Evolutionary conservation across 2,329 filamentous ascomycete species (phyloP).

Genomic region (Fusarium begoniae): DNA sequence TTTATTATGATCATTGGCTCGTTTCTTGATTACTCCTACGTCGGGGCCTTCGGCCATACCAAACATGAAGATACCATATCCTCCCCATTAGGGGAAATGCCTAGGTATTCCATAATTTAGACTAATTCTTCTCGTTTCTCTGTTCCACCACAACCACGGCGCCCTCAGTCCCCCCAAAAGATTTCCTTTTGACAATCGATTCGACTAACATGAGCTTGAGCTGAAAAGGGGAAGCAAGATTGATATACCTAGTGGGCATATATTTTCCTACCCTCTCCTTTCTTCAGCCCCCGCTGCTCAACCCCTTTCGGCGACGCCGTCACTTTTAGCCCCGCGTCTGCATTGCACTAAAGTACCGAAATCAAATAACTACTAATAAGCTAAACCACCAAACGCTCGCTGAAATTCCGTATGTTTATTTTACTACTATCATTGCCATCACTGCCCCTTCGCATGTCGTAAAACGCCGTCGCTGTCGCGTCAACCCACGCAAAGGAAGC

Average conservation of each 20-base stretch:
- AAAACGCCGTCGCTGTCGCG: constrained; percentile 30
- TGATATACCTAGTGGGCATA: constrained; percentile 1
- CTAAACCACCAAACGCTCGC: constrained; percentile 14
- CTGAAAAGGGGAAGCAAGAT: constrained; percentile 19
- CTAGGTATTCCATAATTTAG: background rate
- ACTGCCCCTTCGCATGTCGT: constrained; percentile 23
- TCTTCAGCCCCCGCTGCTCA: constrained; percentile 1
- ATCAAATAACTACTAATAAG: background rate
- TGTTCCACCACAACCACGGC: background rate
- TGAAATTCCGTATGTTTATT: constrained; percentile 6
- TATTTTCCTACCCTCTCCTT: background rate
- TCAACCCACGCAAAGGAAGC: constrained; percentile 26
- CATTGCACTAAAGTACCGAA: constrained; percentile 14
- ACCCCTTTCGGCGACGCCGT: constrained; percentile 34
- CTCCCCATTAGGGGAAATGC: background rate
- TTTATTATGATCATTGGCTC: background rate
- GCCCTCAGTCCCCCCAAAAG: background rate
- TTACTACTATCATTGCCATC: background rate
- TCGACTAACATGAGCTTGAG: constrained; percentile 18
- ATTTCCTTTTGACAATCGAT: background rate
- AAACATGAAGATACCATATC: background rate
- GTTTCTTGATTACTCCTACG: background rate
- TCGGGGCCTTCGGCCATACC: constrained; percentile 1
- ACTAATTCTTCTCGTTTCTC: background rate
- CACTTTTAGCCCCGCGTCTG: constrained; percentile 23